These are phyloP conservation scores for Flaveria trinervia DNA, from an alignment of 129 eudicot species.

Conservation along the genomic window DNA sequence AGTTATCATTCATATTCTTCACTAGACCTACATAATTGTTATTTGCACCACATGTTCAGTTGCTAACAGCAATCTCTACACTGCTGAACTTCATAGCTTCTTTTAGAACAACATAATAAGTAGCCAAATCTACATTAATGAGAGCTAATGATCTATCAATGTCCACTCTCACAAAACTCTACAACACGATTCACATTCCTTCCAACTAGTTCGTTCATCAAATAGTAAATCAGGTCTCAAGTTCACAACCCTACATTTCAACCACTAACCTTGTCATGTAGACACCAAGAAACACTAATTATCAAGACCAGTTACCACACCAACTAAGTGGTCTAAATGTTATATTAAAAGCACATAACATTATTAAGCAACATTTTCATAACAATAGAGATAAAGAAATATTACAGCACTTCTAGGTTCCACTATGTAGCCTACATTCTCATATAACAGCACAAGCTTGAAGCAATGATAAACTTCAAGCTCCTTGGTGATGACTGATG, in stretches of 20 bases:
- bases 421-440: too few species aligned
- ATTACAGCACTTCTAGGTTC: too few species aligned
- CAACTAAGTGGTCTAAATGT: not conserved
- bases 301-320: not conserved
- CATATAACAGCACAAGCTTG: too few species aligned
- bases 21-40: not conserved
- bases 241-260: not conserved
- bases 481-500: not conserved
- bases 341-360: not conserved
- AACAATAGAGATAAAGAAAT: too few species aligned
- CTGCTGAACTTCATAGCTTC: conserved; percentile 17
- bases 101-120: not conserved
- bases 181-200: not conserved
- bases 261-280: not conserved
- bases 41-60: conserved; percentile 5
- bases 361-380: not conserved
- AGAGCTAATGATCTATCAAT: not conserved
- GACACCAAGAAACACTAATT: not conserved
- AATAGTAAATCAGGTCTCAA: too few species aligned
- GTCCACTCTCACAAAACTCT: conserved; percentile 17
- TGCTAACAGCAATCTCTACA: conserved; percentile 14
- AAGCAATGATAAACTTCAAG: too few species aligned
- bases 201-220: not conserved
- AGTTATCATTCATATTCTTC: conserved; percentile 2
- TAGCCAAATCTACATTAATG: not conserved